These are phyloP conservation scores for Phtheirospermum japonicum DNA, from an alignment of 257 asterid species.

Conservation along the genomic window DNA sequence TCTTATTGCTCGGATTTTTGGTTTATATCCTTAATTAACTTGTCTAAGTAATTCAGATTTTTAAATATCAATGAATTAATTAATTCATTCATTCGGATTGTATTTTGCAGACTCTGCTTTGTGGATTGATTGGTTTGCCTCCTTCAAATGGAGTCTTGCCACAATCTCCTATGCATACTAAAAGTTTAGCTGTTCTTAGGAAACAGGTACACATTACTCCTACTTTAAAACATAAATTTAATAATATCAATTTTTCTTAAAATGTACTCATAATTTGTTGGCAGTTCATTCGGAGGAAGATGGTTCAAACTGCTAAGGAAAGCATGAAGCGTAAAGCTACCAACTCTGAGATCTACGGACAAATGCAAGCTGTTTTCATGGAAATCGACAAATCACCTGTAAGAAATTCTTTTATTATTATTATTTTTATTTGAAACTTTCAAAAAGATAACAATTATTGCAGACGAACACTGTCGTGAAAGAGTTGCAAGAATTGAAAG, in stretches of 20 bases:
- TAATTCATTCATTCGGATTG: too few relatives aligned
- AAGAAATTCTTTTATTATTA: too few relatives aligned
- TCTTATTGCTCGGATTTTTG: slow-evolving; percentile 56
- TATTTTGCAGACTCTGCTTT: slow-evolving; percentile 45
- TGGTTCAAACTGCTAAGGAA: slow-evolving; percentile 50
- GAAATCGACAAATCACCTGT: slow-evolving; percentile 53
- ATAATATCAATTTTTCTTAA: too few relatives aligned
- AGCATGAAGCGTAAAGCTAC: slow-evolving; percentile 45
- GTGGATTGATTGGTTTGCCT: slow-evolving; percentile 60
- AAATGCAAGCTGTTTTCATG: slow-evolving; percentile 54
- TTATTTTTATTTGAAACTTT: too few relatives aligned
- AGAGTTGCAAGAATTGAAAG: slow-evolving; percentile 51
- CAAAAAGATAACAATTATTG: too few relatives aligned
- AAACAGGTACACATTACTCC: slow-evolving; percentile 31
- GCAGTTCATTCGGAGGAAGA: slow-evolving; percentile 48
- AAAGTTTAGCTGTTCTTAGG: slow-evolving; percentile 49
- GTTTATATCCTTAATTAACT: slow-evolving; percentile 31
- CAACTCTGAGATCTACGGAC: slow-evolving; percentile 52
- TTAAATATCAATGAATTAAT: too few relatives aligned
- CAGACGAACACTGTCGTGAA: slow-evolving; percentile 35
- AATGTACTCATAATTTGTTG: too few relatives aligned
- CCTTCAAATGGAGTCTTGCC: slow-evolving; percentile 75
- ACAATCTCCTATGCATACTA: slow-evolving; percentile 68
- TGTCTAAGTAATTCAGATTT: too few relatives aligned
- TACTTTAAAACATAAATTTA: background rate